Evolutionary conservation across 2,329 filamentous ascomycete genomes (phyloP), one percentile per base, ranked within the genome.

Genomic region (Phaeosphaeria sp.): DNA sequence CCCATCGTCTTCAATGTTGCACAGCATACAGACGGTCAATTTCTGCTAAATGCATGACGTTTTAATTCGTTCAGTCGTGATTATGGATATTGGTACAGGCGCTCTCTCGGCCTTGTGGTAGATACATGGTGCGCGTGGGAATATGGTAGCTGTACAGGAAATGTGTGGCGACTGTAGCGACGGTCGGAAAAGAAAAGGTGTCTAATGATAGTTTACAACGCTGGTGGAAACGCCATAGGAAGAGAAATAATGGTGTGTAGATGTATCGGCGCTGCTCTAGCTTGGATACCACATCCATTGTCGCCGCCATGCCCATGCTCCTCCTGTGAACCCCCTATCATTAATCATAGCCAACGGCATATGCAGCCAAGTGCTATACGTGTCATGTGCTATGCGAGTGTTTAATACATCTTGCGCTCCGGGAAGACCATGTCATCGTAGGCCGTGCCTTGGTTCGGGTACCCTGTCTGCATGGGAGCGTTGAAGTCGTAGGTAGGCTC

Each of bases 351-450:
- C 8, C 15, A 13, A 36, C 30, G 30, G 30, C 30, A 13, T 36
- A 3, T 13, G 30, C 11, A 13, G 11, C 8, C 11, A 13, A 36
- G 30, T 13, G 25, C 30, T 36, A 13, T 36, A 36, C 30, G 11
- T 13, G 30, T 13, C 3, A 36, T 36, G 15, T 36, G 30, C 30
- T 36, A 13, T 3, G 30, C 30, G 15, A 36, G 11, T 13, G 11
- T 8, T 63, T 44, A 76, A 57, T 73, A 77, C 51, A 75, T 61
- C 48, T 68, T 74, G 40, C 73, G 68, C 54, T 76, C 74, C 0
- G 74, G 73, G 48, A 77, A 77, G 20, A 74, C 73, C 64, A 72
- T 72, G 51, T 77, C 73, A 45, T 73, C 70, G 59, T 75, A 76
- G 8, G 65, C 66, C 42, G 53, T 61, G 33, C 55, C 55, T 45